Percentiles rank a stretch among this genome's conserved stretches.
These are phyloP conservation scores for Allantophomopsis lycopodina DNA, from an alignment of 2,329 filamentous ascomycete genomes.

Conservation along the genomic window DNA sequence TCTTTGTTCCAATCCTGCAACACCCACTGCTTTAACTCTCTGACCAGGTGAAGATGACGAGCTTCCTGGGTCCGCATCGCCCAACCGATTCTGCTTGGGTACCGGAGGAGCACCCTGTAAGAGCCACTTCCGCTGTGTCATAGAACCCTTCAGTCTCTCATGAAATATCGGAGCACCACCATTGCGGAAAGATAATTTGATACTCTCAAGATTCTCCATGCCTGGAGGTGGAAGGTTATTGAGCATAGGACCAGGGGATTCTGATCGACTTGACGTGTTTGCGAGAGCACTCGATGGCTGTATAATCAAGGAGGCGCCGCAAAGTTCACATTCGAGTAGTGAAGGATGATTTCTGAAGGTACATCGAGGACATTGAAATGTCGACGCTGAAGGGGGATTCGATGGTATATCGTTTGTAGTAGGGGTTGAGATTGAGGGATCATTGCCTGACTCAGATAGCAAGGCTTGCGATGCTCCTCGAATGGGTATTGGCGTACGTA, in stretches of 20 bases:
- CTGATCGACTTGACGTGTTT: conserved; percentile 36
- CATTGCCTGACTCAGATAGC: neutral
- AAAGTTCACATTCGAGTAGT: conserved; percentile 77
- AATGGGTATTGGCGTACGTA: conserved; percentile 15
- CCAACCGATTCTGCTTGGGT: conserved; percentile 40
- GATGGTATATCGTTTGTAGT: conserved; percentile 1
- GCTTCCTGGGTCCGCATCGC: conserved; percentile 19
- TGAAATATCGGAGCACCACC: conserved; percentile 86
- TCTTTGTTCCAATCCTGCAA: conserved; percentile 81
- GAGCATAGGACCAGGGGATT: conserved; percentile 68
- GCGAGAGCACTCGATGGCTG: conserved; percentile 27
- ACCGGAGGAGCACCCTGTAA: conserved; percentile 80
- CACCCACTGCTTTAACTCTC: conserved; percentile 59
- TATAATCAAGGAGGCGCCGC: conserved; percentile 60
- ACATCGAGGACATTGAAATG: conserved; percentile 67
- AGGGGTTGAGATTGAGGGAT: conserved; percentile 2
- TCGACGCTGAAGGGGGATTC: conserved; percentile 20
- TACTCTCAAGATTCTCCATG: conserved; percentile 51
- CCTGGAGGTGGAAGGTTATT: conserved; percentile 18
- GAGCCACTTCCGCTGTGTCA: conserved; percentile 93
- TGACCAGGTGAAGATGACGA: conserved; percentile 19
- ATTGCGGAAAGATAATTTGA: conserved; percentile 84
- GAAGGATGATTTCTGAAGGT: conserved; percentile 92
- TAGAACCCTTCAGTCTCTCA: conserved; percentile 73
- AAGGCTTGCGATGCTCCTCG: conserved; percentile 9